These are phyloP conservation scores for Aspergillus funiculosus DNA, from an alignment of 495 filamentous ascomycete species.

Conservation along the genomic window DNA sequence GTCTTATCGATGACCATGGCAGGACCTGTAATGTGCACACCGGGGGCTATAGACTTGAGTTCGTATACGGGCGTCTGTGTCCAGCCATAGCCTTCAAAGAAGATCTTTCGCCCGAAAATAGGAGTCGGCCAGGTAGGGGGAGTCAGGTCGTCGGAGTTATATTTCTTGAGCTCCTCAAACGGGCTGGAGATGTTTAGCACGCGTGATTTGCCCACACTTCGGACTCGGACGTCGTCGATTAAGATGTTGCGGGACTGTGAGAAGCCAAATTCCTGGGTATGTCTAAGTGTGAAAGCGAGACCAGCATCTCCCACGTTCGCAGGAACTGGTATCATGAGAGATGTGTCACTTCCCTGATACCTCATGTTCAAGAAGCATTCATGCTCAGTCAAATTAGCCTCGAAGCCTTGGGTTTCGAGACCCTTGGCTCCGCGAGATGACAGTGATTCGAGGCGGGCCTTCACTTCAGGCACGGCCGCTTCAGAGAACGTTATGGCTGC, in stretches of 20 bases:
- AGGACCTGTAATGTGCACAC: slow-evolving; percentile 68
- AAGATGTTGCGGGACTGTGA: slow-evolving; percentile 86
- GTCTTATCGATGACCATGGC: slow-evolving; percentile 89
- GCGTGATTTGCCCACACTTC: slow-evolving; percentile 70
- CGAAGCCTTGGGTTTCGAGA: slow-evolving; percentile 30
- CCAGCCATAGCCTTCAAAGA: slow-evolving; percentile 57
- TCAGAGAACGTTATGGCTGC: slow-evolving; percentile 51
- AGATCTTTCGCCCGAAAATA: slow-evolving; percentile 22
- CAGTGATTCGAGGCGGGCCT: slow-evolving; percentile 8
- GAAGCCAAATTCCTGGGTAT: slow-evolving; percentile 93
- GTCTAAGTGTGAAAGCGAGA: slow-evolving; percentile 75
- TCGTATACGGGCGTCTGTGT: slow-evolving; percentile 73
- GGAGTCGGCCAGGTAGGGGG: slow-evolving; percentile 14
- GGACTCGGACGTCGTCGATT: slow-evolving; percentile 83
- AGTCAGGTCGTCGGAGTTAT: slow-evolving; percentile 1
- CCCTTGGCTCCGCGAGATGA: slow-evolving; percentile 8
- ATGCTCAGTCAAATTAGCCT: slow-evolving; percentile 29
- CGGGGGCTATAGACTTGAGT: slow-evolving; percentile 61
- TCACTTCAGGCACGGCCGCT: slow-evolving; percentile 8
- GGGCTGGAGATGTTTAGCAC: slow-evolving; percentile 29
- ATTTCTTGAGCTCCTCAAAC: slow-evolving; percentile 61
- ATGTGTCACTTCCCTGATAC: slow-evolving; percentile 45
- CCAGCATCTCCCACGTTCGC: slow-evolving; percentile 61
- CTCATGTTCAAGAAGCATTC: slow-evolving; percentile 48
- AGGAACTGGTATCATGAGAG: slow-evolving; percentile 50